phyloP scores from a whole-genome alignment of 192 early-diverging fungal species.

The Entomortierella lignicola region DNA sequence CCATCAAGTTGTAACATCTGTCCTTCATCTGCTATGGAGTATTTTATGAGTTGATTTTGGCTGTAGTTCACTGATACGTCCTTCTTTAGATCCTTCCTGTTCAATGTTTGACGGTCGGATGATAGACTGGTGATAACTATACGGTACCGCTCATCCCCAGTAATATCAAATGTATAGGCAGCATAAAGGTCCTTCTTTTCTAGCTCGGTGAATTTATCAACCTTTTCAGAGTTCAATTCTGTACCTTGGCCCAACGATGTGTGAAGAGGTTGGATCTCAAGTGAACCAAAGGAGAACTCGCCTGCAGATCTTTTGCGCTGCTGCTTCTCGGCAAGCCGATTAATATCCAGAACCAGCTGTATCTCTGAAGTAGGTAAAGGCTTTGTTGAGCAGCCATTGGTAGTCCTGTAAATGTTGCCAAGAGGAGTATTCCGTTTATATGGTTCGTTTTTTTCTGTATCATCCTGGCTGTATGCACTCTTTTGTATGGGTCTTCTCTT shows the following conservation, averaged over 20 bases:
- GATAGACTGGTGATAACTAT: background rate
- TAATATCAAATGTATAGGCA: conserved; percentile 24
- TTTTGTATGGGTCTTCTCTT: conserved; percentile 18
- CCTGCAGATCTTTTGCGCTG: background rate
- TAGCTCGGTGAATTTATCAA: background rate
- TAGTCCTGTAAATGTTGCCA: background rate
- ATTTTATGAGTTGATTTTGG: background rate
- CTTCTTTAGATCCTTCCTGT: background rate
- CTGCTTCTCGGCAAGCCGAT: conserved; percentile 25
- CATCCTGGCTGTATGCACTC: background rate
- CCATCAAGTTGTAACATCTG: background rate
- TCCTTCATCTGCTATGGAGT: background rate
- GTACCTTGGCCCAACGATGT: background rate
- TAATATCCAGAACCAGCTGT: conserved; percentile 26
- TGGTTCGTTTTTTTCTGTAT: background rate
- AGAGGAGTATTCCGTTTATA: background rate
- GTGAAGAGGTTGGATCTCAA: conserved; percentile 33
- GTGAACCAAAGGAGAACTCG: conserved; percentile 26
- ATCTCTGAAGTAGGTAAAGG: background rate
- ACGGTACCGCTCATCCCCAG: conserved; percentile 33
- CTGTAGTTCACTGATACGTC: background rate
- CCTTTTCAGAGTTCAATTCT: background rate
- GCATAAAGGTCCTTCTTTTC: background rate
- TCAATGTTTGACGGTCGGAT: background rate
- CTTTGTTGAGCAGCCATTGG: conserved; percentile 8